These are phyloP conservation scores for Myriosclerotinia duriaeana DNA, from an alignment of 2,329 filamentous ascomycete species.

Conservation along the genomic window DNA sequence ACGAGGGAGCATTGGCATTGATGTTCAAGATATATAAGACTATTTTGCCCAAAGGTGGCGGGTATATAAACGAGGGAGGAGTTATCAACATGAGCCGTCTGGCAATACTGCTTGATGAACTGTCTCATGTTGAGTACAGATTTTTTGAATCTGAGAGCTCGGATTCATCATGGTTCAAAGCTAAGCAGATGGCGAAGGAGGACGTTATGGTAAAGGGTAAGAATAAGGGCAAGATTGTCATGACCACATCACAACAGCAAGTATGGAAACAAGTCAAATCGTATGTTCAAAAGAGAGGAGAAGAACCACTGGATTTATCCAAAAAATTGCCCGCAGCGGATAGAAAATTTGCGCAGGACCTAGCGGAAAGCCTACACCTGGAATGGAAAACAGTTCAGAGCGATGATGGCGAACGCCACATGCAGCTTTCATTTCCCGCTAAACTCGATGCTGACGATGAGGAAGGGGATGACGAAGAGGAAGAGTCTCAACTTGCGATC, in stretches of 20 bases:
- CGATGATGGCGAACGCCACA: conserved; percentile 63
- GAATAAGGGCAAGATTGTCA: conserved; percentile 66
- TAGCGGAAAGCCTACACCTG: conserved; percentile 68
- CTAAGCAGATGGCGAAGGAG: conserved; percentile 72
- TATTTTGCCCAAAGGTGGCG: conserved; percentile 79
- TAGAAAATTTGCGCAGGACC: conserved; percentile 87
- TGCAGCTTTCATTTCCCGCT: conserved; percentile 59
- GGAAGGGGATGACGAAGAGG: conserved; percentile 66
- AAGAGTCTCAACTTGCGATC: conserved; percentile 80
- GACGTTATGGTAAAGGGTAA: conserved; percentile 63
- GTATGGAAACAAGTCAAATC: conserved; percentile 81
- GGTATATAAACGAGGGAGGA: conserved; percentile 95
- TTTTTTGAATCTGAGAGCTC: conserved; percentile 89
- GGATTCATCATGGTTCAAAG: conserved; percentile 88
- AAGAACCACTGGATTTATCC: conserved; percentile 70
- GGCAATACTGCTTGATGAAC: conserved; percentile 72
- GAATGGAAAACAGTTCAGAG: conserved; percentile 64
- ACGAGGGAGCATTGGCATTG: conserved; percentile 91
- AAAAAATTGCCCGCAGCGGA: conserved; percentile 74
- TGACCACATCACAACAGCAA: conserved; percentile 78
- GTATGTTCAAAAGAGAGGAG: conserved; percentile 70
- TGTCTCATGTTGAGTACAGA: conserved; percentile 85
- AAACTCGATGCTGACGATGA: conserved; percentile 52
- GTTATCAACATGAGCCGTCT: conserved; percentile 85
- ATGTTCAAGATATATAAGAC: conserved; percentile 98